Base-by-base conservation (phyloP, 2,329 filamentous ascomycete genomes). In the Phaeosphaeria sp. region DNA sequence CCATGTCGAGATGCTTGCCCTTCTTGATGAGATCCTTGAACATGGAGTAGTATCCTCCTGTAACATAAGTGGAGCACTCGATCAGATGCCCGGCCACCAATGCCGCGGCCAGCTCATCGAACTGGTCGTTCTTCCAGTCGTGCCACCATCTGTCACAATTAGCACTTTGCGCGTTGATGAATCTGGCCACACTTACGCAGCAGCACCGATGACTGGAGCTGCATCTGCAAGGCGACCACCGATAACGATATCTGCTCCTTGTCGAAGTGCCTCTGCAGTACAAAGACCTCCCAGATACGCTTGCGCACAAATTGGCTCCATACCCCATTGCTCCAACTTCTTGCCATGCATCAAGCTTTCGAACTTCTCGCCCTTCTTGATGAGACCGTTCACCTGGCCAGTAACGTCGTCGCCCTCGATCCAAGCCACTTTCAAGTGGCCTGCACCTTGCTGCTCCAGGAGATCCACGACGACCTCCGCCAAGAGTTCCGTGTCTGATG, bases 91-190 rank as follows among this genome's bases (percentile, higher is more conserved):
- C 78, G 17, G 75, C 76, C 5, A 80, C 71, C 13, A 80, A 71
- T 0, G 78, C 70, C 24, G 57, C 59, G 6, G 66, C 67, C 2
- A 81, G 72, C 55, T 72, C 61, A 44, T 71, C 60, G 24, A 68
- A 65, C n/a, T 82, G 62, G 33, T 65, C 63, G 21, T 61, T 76
- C 0, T 63, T 59, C 85, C 84, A 87, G 9, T 77, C 72, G 49
- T 87, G 80, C 79, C 83, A 87, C 77, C 79, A 87, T 46, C 80
- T 80, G 0, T 1, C 59, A 59, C 77, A 61, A 48, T 80, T 70
- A 48, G 78, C 43, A 11, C n/a, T 22, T 1, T 3, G 33, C n/a
- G 3, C 2, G 22, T 2, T 9, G 7, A 9, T 20, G 27, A 13
- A 0, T 59, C 6, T 9, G 21, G 76, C 69, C 17, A 77, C 44